Evolutionary conservation across 495 filamentous ascomycete genomes (phyloP).

Genomic region (Xylaria sp.): DNA sequence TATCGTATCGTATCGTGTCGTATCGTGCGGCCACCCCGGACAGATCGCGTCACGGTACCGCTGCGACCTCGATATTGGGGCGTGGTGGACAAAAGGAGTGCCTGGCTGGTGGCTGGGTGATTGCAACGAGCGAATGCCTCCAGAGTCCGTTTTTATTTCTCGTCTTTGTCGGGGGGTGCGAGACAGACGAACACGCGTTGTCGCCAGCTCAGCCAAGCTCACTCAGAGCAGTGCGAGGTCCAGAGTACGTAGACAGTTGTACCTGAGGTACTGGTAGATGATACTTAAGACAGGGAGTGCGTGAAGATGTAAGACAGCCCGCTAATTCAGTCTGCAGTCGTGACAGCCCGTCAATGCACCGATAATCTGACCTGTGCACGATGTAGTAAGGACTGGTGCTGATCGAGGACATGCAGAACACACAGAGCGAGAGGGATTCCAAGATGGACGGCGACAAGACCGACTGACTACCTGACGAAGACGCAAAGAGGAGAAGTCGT

Average conservation of each 20-base stretch:
- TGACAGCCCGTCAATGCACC: background rate
- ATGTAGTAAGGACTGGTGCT: background rate
- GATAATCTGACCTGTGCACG: no score
- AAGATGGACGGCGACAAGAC: background rate
- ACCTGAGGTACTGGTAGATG: background rate
- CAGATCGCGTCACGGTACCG: slow-evolving; percentile 25
- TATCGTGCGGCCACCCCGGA: slow-evolving; percentile 15
- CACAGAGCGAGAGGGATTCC: background rate
- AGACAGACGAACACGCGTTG: slow-evolving; percentile 28
- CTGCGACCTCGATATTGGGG: background rate
- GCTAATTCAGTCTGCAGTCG: background rate
- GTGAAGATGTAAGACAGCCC: background rate
- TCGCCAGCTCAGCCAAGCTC: slow-evolving; percentile 28
- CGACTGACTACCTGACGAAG: background rate
- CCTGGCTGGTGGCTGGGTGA: background rate
- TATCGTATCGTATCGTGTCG: no score
- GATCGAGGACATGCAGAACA: background rate
- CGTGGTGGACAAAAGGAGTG: background rate
- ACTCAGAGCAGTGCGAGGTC: slow-evolving; percentile 14
- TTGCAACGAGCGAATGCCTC: background rate
- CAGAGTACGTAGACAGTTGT: background rate
- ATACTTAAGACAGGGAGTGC: slow-evolving; percentile 9
- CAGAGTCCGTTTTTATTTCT: background rate
- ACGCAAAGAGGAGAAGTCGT: background rate
- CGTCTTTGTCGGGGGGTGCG: slow-evolving; percentile 22